Base-by-base conservation (phyloP, 139 green algal species). In the Nannochloris sp. region DNA sequence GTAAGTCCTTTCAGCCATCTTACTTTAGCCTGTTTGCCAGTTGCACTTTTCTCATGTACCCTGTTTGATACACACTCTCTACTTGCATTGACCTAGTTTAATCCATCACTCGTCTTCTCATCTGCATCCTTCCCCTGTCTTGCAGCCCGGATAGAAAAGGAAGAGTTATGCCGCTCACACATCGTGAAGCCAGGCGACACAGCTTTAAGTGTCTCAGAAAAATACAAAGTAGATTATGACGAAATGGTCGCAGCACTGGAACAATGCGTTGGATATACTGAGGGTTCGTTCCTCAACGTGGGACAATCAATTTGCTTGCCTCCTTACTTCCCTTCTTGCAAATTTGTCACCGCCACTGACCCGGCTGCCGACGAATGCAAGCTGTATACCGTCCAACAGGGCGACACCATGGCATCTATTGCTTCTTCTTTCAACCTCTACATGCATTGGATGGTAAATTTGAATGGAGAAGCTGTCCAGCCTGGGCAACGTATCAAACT, bases 191-290 rank as follows among this genome's bases (percentile, higher is more conserved):
- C 23, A 23, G 56, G 56, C 6, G 56, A 64, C 19, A 64, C 23
- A 13, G 36, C 56, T 19, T 48, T 64, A 23, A 64, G 36, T 39
- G 58, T 74, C 44, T 30, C 67, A 7, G 54, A 74, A n/a, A 62
- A 36, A 8, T 55, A 38, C 12, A 30, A 34, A n/a, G 23, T 74
- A 3, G 38, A 55, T 14, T 54, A 54, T 14, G 57, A 62, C 8
- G 67, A 68, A 23, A 25, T 74, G 1, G 15, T 51, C 23, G 12
- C 3, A 37, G 35, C 59, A 38, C 59, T 72, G 34, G 31, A 31
- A 31, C 9, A 19, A 13, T 72, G 54, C 34, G 37, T 72, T n/a
- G 34, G n/a, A 8, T 72, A 61, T 36, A 51, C 37, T 19, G 19
- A 64, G 42, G 47, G 47, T 19, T 12, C 51, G 39, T 35, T 56